Percentiles rank a stretch among this genome's conserved stretches.
Conservation (phyloP, 2,329 filamentous ascomycete species). For the Ophiostoma perfectum region DNA sequence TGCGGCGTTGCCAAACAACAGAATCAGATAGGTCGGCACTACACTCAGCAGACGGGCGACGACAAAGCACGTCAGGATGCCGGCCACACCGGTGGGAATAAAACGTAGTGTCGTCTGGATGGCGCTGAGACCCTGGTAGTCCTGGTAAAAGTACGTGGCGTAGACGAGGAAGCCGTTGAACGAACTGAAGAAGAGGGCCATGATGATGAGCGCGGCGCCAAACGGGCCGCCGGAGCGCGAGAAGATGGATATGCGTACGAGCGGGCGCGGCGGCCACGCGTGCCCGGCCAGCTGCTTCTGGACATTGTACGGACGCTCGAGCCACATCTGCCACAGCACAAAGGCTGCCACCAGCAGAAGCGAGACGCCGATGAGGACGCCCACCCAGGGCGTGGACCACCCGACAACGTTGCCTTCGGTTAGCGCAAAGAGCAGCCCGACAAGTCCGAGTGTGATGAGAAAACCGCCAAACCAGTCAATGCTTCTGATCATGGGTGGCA, state of each 20-base stretch:
- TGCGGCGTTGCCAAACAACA: constrained; percentile 52
- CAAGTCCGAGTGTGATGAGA: constrained; percentile 56
- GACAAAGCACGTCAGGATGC: constrained; percentile 51
- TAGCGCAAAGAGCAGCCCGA: constrained; percentile 60
- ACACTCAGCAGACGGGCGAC: constrained; percentile 52
- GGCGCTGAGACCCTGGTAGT: constrained; percentile 56
- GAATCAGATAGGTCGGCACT: constrained; percentile 53
- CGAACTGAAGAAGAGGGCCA: constrained; percentile 59
- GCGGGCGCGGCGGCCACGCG: constrained; percentile 39
- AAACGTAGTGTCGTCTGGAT: constrained; percentile 66
- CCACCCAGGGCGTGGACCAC: constrained; percentile 60
- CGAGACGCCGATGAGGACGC: constrained; percentile 53
- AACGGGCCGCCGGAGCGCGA: constrained; percentile 46
- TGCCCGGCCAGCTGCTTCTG: constrained; percentile 30
- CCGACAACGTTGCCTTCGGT: constrained; percentile 66
- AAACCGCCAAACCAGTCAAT: constrained; percentile 64
- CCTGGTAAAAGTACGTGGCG: constrained; percentile 65
- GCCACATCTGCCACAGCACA: constrained; percentile 55
- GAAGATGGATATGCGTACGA: constrained; percentile 65
- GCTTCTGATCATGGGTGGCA: constrained; percentile 25
- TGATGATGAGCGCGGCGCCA: constrained; percentile 58
- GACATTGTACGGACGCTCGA: constrained; percentile 45
- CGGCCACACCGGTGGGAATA: constrained; percentile 58
- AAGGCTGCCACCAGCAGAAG: constrained; percentile 53
- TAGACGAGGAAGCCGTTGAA: constrained; percentile 66